Conservation (phyloP, 2,329 filamentous ascomycete species). For the Botrytis fragariae region DNA sequence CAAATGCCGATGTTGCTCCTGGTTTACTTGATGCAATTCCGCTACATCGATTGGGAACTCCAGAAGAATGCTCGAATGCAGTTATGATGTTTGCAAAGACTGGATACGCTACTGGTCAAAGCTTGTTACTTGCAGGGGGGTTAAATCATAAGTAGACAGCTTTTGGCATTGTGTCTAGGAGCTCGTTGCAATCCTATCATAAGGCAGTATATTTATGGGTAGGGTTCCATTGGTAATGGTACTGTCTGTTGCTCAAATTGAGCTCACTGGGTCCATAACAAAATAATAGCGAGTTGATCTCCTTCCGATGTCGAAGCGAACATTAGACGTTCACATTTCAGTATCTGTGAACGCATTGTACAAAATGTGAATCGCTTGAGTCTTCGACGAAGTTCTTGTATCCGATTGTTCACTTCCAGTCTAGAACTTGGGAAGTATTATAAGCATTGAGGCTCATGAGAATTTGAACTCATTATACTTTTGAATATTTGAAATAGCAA, state of each 20-base stretch:
- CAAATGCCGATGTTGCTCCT: slow-evolving; percentile 33
- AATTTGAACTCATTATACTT: neutral
- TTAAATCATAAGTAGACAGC: slow-evolving; percentile 29
- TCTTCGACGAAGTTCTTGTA: neutral
- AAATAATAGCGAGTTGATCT: neutral
- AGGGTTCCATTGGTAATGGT: neutral
- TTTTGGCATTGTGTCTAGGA: neutral
- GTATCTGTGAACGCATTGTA: neutral
- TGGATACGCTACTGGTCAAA: slow-evolving; percentile 48
- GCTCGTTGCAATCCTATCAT: neutral
- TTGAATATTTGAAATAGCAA: neutral
- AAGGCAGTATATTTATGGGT: neutral
- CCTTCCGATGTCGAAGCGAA: neutral
- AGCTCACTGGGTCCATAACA: neutral
- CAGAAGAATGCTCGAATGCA: slow-evolving; percentile 48
- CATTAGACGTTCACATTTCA: neutral
- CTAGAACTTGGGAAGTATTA: too few relatives aligned
- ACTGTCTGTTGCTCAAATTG: neutral
- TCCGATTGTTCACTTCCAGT: neutral
- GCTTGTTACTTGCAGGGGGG: slow-evolving; percentile 44
- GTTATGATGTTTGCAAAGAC: slow-evolving; percentile 48
- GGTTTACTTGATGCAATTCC: slow-evolving; percentile 41
- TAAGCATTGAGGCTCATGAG: neutral
- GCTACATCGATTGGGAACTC: slow-evolving; percentile 44
- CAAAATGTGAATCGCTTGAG: neutral